Evolutionary conservation across 768 basidiomycete genomes (phyloP).

Genomic region (Sporobolomyces pararoseus): DNA sequence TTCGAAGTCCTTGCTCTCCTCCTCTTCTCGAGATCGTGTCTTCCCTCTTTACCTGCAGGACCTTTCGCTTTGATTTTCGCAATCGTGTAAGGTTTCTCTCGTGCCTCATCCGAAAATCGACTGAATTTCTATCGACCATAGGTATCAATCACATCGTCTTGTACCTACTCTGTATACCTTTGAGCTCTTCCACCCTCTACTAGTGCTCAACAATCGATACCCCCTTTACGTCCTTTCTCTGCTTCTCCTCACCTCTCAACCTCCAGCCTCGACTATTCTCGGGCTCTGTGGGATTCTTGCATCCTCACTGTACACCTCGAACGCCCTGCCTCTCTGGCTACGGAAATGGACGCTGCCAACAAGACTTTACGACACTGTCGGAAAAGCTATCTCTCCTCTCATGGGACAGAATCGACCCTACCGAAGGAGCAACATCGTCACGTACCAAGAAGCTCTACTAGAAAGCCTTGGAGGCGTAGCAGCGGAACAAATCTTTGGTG

Average conservation of each 20-base stretch:
- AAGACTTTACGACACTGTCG: conserved; percentile 7
- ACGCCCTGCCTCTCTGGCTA: not conserved
- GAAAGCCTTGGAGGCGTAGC: not conserved
- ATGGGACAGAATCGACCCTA: conserved; percentile 10
- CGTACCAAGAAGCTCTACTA: conserved; percentile 20
- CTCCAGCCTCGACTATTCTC: conserved; percentile 7
- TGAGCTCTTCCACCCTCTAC: conserved; percentile 23
- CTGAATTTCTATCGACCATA: not conserved
- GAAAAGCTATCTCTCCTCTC: not conserved
- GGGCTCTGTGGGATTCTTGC: not conserved
- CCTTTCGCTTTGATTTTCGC: conserved; percentile 31
- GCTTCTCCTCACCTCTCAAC: conserved; percentile 22
- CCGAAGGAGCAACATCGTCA: conserved; percentile 7
- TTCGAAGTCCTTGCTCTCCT: conserved; percentile 1
- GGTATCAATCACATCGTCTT: conserved; percentile 25
- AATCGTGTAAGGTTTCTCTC: conserved; percentile 7
- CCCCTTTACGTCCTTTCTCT: conserved; percentile 16
- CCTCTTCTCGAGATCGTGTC: not conserved
- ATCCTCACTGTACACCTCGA: conserved; percentile 7
- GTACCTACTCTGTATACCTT: conserved; percentile 31
- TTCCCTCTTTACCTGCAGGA: conserved; percentile 26
- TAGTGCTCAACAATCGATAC: conserved; percentile 22
- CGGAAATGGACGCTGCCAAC: not conserved
- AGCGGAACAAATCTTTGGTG: not conserved
- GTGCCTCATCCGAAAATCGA: not conserved